Percentiles rank a stretch among this genome's conserved stretches.
These are phyloP conservation scores for Glarea lozoyensis DNA, from an alignment of 495 filamentous ascomycete species.

Conservation along the genomic window DNA sequence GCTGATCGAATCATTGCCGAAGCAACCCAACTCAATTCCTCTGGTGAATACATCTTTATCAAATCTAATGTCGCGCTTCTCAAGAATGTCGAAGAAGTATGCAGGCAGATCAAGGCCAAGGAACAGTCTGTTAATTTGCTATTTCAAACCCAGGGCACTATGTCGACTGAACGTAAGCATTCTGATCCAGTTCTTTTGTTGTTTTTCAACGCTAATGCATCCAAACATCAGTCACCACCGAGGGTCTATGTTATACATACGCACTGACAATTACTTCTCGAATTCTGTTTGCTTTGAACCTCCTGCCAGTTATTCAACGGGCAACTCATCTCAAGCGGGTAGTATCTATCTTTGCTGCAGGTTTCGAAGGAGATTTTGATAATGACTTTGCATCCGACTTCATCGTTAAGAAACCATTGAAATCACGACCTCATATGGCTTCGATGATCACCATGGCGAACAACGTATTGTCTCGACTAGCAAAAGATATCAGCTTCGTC, in stretches of 20 bases:
- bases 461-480: slow-evolving; percentile 34
- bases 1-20: slow-evolving; percentile 28
- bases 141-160: too few relatives aligned
- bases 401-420: slow-evolving; percentile 22
- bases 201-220: too few relatives aligned
- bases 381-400: slow-evolving; percentile 35
- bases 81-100: slow-evolving; percentile 17
- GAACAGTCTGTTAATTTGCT: slow-evolving; percentile 20
- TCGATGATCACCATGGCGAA: slow-evolving; percentile 43
- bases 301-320: slow-evolving; percentile 48
- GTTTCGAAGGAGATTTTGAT: slow-evolving; percentile 44
- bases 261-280: slow-evolving; percentile 54
- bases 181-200: too few relatives aligned
- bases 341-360: slow-evolving; percentile 42
- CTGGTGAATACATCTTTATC: slow-evolving; percentile 18
- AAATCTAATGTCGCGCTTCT: slow-evolving; percentile 20
- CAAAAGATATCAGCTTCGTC: slow-evolving; percentile 46
- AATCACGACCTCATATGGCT: slow-evolving; percentile 31
- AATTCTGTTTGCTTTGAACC: slow-evolving; percentile 51
- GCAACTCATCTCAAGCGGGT: slow-evolving; percentile 45
- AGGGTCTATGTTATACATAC: slow-evolving; percentile 45
- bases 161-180: slow-evolving; percentile 17
- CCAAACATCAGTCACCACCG: slow-evolving; percentile 53
- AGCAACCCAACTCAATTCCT: slow-evolving; percentile 12
- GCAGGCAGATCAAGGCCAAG: slow-evolving; percentile 14